Evolutionary conservation across 192 early-diverging fungal genomes (phyloP).

Genomic region (Polychytrium aggregatum): DNA sequence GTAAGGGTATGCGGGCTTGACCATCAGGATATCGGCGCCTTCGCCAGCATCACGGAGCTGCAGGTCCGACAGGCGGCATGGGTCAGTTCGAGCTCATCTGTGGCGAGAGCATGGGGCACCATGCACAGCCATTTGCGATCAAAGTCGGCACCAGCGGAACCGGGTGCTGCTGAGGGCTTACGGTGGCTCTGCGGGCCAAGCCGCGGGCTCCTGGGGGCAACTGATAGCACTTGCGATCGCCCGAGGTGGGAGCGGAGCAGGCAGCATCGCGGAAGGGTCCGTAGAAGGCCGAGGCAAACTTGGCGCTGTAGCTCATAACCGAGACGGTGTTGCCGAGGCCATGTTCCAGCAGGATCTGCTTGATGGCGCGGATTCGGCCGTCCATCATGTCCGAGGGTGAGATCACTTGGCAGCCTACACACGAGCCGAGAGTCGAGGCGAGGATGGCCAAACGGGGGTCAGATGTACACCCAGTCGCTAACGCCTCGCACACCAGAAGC

Average conservation of each 20-base stretch:
- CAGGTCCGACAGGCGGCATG: no score
- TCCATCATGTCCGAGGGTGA: slow-evolving; percentile 99
- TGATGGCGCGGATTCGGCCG: slow-evolving; percentile 85
- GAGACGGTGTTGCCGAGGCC: slow-evolving; percentile 67
- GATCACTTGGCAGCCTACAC: slow-evolving; percentile 68
- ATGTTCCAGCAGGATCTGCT: slow-evolving; percentile 62
- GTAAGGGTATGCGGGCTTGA: slow-evolving; percentile 93
- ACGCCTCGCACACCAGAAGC: no score
- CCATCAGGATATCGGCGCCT: slow-evolving; percentile 95
- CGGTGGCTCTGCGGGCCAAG: slow-evolving; percentile 76
- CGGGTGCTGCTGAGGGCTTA: no score
- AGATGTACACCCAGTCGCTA: no score
- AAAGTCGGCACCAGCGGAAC: no score
- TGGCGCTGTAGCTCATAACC: slow-evolving; percentile 95
- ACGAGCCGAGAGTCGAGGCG: no score
- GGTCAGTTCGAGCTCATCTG: no score
- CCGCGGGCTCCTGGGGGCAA: slow-evolving; percentile 81
- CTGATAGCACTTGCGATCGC: slow-evolving; percentile 92
- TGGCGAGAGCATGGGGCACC: no score
- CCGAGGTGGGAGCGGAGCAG: slow-evolving; percentile 80
- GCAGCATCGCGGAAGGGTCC: slow-evolving; percentile 97
- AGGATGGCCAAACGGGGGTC: no score
- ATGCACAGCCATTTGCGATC: no score
- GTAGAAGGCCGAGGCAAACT: slow-evolving; percentile 91
- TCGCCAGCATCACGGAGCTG: slow-evolving; percentile 70